Percentiles rank a stretch among this genome's conserved stretches.
These are phyloP conservation scores for Noccaea bulbosa DNA, from an alignment of 345 rosid species.

Conservation along the genomic window DNA sequence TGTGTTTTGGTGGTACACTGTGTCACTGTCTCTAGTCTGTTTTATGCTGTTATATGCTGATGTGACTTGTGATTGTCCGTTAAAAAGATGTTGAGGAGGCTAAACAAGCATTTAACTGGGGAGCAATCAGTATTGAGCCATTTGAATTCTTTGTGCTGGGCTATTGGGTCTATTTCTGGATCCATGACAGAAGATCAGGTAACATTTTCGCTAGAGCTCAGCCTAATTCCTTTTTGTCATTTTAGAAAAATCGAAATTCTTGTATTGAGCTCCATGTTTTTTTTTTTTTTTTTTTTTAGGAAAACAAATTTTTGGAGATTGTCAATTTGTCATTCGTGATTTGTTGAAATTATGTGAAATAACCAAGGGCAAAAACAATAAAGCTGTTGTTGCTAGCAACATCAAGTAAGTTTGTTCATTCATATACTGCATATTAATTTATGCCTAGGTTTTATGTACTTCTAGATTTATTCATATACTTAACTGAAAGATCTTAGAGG, in stretches of 20 bases:
- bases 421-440: neutral
- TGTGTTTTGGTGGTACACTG: neutral
- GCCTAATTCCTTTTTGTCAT: neutral
- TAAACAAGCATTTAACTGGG: constrained; percentile 89
- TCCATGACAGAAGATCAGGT: constrained; percentile 99
- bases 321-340: constrained; percentile 98
- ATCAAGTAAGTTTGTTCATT: constrained; percentile 74
- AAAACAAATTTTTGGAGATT: constrained; percentile 97
- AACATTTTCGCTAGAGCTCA: constrained; percentile 24
- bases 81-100: constrained; percentile 87
- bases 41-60: constrained; percentile 26
- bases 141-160: constrained; percentile 96
- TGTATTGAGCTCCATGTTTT: constrained; percentile 29
- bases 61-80: constrained; percentile 29
- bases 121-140: constrained; percentile 99
- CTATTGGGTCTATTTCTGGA: constrained; percentile 98
- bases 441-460: constrained; percentile 1
- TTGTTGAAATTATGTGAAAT: constrained; percentile 93
- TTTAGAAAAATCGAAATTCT: constrained; percentile 5
- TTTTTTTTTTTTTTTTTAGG: constrained; percentile 55
- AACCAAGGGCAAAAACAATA: constrained; percentile 96
- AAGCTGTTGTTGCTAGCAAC: constrained; percentile 98
- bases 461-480: constrained; percentile 3
- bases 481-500: neutral
- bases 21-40: constrained; percentile 8